phyloP scores from a whole-genome alignment of 345 rosid species.

The Arabidopsis arenosa region DNA sequence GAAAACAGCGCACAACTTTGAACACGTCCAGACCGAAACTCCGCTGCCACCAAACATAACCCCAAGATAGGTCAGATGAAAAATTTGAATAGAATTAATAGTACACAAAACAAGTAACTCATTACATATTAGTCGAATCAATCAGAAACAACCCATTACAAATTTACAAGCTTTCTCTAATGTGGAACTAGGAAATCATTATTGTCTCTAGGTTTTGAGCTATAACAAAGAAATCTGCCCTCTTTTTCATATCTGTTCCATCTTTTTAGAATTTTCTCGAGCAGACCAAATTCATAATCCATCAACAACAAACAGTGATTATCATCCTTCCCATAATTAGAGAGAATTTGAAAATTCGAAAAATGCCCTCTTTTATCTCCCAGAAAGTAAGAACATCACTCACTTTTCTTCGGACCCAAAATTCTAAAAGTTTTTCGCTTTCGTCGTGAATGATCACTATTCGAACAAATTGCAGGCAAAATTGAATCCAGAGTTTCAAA shows the following conservation, averaged over 20 bases:
- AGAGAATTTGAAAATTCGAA: background rate
- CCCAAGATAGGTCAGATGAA: background rate
- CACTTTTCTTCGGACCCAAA: background rate
- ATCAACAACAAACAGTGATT: background rate
- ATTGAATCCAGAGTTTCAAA: background rate
- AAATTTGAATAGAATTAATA: background rate
- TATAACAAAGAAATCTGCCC: background rate
- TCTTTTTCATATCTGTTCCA: background rate
- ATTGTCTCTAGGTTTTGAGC: conserved; percentile 2
- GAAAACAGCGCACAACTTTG: conserved; percentile 79
- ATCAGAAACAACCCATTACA: background rate
- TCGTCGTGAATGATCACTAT: background rate
- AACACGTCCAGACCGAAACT: conserved; percentile 72
- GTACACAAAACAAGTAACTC: background rate
- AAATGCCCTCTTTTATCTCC: background rate
- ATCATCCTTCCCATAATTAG: background rate
- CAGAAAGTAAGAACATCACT: conserved; percentile 2
- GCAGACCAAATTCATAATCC: background rate
- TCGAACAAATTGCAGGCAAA: background rate
- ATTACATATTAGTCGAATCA: background rate
- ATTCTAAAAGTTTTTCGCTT: background rate
- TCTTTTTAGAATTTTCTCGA: background rate
- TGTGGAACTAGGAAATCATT: background rate
- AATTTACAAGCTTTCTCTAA: conserved; percentile 15
- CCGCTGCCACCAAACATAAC: conserved; percentile 52